Base-by-base conservation (phyloP, 768 basidiomycete genomes). In the Lactifluus pinguis region DNA sequence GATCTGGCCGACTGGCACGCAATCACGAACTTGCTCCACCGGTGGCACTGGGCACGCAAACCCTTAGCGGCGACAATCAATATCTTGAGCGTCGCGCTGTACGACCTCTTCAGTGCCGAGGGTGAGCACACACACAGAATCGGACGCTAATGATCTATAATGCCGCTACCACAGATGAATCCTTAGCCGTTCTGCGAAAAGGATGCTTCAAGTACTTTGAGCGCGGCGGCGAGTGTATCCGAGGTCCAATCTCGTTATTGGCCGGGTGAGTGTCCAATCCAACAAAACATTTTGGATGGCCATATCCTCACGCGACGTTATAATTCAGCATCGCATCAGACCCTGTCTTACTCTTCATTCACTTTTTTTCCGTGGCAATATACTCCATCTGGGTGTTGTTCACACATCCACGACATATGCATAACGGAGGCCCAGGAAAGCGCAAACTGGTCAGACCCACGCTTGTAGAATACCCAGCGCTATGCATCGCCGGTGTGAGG, bases 141-240 rank as follows among this genome's bases (percentile, higher is more conserved):
- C 11, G 13, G 38, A 39, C 4, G 11, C 11, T 39, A 13, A 39
- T 13, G 38, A 34, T 13, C 14, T 39, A 39, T 13, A 48, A 39
- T 39, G 2, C 11, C 38, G 38, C 8, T n/a, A n/a, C 47, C 53
- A 7, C 60, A 90, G 89, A 80, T 57, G 81, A 84, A 51, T 74
- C 76, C 19, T 81, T 90, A 9, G 77, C 72, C 19, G 80, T 86
- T 0, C 79, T 92, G 36, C 78, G 85, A 57, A 83, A 78, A 2
- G 97, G 95, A 0, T 98, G 97, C 73, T 97, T 99, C 81, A 92
- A 92, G 69, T 99, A 98, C 74, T 97, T 99, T 67, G 92, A 95
- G 70, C 79, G 83, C 5, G 97, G 97, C 14, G 97, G 97, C 1
- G 84, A 92, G 66, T 91, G 91, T 66, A 72, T 98, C 56, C 79